Conservation (phyloP, 306 rosid species). For the Inga laurina region DNA sequence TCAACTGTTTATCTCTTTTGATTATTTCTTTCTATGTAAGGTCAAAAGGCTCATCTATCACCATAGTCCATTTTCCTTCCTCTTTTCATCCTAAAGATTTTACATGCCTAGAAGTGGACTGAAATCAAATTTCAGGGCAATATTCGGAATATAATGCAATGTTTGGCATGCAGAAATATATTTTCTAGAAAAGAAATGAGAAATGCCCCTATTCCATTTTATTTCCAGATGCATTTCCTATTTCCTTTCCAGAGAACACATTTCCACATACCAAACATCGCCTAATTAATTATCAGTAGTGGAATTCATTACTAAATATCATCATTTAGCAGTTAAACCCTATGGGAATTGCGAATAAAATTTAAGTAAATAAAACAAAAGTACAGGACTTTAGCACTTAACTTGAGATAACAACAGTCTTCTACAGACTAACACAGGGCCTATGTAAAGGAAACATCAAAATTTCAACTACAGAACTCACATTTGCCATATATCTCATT, state of each 20-base stretch:
- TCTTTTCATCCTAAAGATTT: neutral
- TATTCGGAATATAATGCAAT: neutral
- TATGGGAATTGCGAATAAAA: neutral
- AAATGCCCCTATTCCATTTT: neutral
- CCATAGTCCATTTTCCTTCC: neutral
- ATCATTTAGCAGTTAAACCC: slow-evolving; percentile 4
- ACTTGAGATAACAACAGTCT: neutral
- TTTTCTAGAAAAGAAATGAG: neutral
- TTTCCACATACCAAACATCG: neutral
- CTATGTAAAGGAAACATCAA: slow-evolving; percentile 20
- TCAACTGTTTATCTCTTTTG: neutral
- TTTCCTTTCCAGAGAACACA: neutral
- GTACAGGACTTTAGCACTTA: neutral
- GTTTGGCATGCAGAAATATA: neutral
- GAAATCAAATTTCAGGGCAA: neutral
- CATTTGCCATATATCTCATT: slow-evolving; percentile 89
- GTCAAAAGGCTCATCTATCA: neutral
- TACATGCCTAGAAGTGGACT: neutral
- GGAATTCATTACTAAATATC: slow-evolving; percentile 16
- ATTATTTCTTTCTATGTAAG: neutral
- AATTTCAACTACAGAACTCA: slow-evolving; percentile 46
- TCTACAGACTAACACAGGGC: slow-evolving; percentile 1
- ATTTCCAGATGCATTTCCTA: neutral
- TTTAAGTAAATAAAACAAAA: neutral
- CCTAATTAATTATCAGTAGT: neutral